Evolutionary conservation across 371 early-diverging fungal species (phyloP).

Genomic region (Capillidium rhysosporum): DNA sequence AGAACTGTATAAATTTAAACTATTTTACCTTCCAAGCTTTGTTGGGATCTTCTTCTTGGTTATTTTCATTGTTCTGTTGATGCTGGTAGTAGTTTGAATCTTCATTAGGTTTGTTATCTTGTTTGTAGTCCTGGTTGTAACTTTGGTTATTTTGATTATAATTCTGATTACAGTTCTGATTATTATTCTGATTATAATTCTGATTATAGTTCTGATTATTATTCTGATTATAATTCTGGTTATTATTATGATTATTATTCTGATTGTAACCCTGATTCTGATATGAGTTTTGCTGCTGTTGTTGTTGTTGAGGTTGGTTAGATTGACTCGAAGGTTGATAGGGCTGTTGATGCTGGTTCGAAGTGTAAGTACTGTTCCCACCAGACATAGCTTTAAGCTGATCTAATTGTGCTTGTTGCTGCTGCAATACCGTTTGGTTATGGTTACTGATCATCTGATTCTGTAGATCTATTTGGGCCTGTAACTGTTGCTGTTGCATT

Average conservation of each 20-base stretch:
- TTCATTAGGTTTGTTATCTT: background rate
- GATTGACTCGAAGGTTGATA: no score
- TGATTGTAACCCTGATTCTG: background rate
- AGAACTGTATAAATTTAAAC: background rate
- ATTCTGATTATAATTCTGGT: background rate
- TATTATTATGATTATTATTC: background rate
- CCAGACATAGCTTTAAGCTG: background rate
- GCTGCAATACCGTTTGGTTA: background rate
- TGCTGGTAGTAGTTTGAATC: background rate
- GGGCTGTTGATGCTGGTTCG: no score
- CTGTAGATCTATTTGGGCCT: slow-evolving; percentile 1
- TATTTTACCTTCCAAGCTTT: background rate
- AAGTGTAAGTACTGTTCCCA: background rate
- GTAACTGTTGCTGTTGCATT: slow-evolving; percentile 3
- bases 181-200: no score
- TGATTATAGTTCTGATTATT: no score
- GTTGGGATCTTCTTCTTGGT: background rate
- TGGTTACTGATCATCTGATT: background rate
- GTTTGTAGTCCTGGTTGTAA: background rate
- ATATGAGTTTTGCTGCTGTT: background rate
- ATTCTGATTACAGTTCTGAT: no score
- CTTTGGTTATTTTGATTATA: background rate
- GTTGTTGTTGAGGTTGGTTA: background rate
- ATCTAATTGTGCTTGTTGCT: slow-evolving; percentile 1
- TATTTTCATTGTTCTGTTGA: background rate